Evolutionary conservation across 306 rosid genomes (phyloP).

Genomic region (Ormosia emarginata): DNA sequence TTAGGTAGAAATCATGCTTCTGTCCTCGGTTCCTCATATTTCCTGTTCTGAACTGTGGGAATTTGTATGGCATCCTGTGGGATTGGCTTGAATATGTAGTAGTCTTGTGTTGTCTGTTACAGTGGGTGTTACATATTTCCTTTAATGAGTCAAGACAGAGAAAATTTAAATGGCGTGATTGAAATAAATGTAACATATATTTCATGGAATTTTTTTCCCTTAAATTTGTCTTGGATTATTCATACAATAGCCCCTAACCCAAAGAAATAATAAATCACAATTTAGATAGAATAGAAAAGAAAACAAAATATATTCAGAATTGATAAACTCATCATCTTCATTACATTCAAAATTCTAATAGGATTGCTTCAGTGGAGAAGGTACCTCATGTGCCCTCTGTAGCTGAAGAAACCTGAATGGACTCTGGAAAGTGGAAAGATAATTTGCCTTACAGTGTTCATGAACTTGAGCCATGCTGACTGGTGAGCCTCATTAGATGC

Average conservation of each 20-base stretch:
- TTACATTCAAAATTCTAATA: too few species aligned
- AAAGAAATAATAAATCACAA: not conserved
- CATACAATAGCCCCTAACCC: not conserved
- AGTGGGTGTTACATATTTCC: not conserved
- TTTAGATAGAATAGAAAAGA: not conserved
- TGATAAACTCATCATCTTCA: too few species aligned
- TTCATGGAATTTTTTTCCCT: not conserved
- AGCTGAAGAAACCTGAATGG: too few species aligned
- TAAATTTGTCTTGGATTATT: not conserved
- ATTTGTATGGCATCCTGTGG: not conserved
- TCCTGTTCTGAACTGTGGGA: constrained; percentile 36
- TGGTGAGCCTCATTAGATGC: too few species aligned
- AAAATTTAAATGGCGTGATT: not conserved
- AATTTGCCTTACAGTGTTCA: too few species aligned
- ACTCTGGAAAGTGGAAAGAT: too few species aligned
- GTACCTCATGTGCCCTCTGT: too few species aligned
- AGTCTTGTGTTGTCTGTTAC: not conserved
- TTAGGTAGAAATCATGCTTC: constrained; percentile 73
- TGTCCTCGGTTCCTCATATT: constrained; percentile 61
- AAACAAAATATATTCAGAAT: not conserved
- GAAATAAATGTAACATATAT: not conserved
- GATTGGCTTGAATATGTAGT: not conserved
- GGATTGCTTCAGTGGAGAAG: too few species aligned
- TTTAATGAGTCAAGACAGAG: not conserved
- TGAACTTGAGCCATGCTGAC: too few species aligned